Evolutionary conservation across 345 rosid genomes (phyloP).

Genomic region (Euphorbia lathyris): DNA sequence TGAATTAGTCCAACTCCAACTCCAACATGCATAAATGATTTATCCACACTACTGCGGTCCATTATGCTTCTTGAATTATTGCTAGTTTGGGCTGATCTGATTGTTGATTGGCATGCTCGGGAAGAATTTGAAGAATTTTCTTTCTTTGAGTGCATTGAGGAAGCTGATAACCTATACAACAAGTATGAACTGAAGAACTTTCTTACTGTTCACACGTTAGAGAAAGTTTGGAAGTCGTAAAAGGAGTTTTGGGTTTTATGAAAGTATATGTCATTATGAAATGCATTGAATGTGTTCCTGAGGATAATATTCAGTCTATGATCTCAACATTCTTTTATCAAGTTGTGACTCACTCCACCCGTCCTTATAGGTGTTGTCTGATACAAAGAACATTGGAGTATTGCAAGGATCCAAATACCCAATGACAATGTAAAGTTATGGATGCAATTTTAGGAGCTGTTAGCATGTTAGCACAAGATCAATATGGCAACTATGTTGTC

Average conservation of each 20-base stretch:
- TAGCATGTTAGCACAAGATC: constrained; percentile 93
- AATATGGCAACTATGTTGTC: constrained; percentile 94
- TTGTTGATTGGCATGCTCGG: too few species aligned
- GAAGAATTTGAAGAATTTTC: too few species aligned
- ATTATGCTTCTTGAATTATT: constrained; percentile 63
- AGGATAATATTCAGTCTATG: constrained; percentile 72
- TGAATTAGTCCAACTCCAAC: constrained; percentile 54
- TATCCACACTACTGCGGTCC: too few species aligned
- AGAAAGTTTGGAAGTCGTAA: constrained; percentile 85
- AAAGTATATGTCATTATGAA: constrained; percentile 93
- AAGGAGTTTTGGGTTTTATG: too few species aligned
- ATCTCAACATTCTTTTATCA: constrained; percentile 80
- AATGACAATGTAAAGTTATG: constrained; percentile 82
- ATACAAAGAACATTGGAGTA: constrained; percentile 94
- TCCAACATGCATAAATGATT: too few species aligned
- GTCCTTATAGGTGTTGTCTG: constrained; percentile 94
- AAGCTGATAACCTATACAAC: too few species aligned
- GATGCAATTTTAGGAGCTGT: constrained; percentile 73
- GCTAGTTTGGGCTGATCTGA: too few species aligned
- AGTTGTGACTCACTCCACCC: constrained; percentile 77
- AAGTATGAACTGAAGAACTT: too few species aligned
- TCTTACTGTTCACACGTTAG: too few species aligned
- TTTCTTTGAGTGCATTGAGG: too few species aligned
- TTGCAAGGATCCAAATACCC: constrained; percentile 63
- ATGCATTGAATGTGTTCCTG: constrained; percentile 92